phyloP scores from a whole-genome alignment of 768 basidiomycete genomes.

The Dentipellis sp. region DNA sequence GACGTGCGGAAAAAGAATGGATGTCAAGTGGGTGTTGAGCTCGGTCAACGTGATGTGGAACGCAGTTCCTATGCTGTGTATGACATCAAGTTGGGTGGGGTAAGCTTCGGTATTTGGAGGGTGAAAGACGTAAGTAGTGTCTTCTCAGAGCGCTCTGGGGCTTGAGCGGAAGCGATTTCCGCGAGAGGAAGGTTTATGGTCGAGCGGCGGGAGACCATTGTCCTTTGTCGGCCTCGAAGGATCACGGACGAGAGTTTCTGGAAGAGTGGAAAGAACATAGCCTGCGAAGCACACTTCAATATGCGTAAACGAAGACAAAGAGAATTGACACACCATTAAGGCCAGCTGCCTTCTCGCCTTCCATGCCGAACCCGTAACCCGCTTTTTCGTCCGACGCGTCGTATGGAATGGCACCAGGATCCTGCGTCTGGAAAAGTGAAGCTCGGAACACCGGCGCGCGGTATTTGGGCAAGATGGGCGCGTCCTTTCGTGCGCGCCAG shows the following conservation, averaged over 20 bases:
- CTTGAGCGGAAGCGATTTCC: background rate
- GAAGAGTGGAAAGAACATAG: slow-evolving; percentile 10
- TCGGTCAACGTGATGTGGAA: too few species aligned
- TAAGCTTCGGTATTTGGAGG: too few species aligned
- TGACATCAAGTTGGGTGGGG: too few species aligned
- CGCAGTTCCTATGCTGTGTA: too few species aligned
- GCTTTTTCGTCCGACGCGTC: slow-evolving; percentile 20
- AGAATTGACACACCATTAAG: slow-evolving; percentile 26
- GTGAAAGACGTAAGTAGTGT: background rate
- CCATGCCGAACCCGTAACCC: slow-evolving; percentile 69
- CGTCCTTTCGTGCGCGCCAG: slow-evolving; percentile 48
- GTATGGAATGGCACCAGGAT: background rate
- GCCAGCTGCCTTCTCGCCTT: slow-evolving; percentile 64
- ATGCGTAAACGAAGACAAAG: background rate
- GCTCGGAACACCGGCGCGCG: slow-evolving; percentile 26
- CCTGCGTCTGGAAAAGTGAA: slow-evolving; percentile 9
- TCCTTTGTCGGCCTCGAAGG: background rate
- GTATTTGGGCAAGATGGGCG: slow-evolving; percentile 35
- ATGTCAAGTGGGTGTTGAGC: too few species aligned
- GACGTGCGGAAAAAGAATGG: too few species aligned
- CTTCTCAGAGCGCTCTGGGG: background rate
- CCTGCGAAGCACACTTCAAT: slow-evolving; percentile 15
- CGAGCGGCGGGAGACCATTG: background rate
- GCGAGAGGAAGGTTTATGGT: background rate
- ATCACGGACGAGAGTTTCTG: slow-evolving; percentile 2